Conservation (phyloP, 139 green algal genomes). For the Gonium pectorale region DNA sequence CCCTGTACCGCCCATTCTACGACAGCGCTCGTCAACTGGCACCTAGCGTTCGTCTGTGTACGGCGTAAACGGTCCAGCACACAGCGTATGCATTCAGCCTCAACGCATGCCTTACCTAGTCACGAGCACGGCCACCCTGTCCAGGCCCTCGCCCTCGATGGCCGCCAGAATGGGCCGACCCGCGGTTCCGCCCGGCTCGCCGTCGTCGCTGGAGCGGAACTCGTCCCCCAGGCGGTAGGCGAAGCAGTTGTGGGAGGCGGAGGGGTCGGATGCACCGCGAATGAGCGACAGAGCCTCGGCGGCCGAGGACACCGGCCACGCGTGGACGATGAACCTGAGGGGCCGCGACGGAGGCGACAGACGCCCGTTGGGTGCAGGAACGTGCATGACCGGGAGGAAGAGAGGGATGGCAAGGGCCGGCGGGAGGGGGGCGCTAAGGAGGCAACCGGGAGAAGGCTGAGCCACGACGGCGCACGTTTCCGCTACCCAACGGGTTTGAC, state of each 20-base stretch:
- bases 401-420: too few relatives aligned
- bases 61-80: too few relatives aligned
- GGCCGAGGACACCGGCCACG: conserved; percentile 68
- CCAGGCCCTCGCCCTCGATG: conserved; percentile 81
- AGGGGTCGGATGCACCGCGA: conserved; percentile 47
- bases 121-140: conserved; percentile 82
- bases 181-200: conserved; percentile 87
- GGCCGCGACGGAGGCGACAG: too few relatives aligned
- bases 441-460: too few relatives aligned
- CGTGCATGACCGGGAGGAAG: too few relatives aligned
- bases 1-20: too few relatives aligned
- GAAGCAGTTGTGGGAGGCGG: conserved; percentile 88
- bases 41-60: too few relatives aligned
- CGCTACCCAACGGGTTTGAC: too few relatives aligned
- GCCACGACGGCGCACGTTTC: too few relatives aligned
- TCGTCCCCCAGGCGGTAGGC: conserved; percentile 63
- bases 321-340: conserved; percentile 79
- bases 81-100: conserved; percentile 22
- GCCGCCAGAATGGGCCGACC: conserved; percentile 86
- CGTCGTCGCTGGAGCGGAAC: conserved; percentile 84
- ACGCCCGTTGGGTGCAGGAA: too few relatives aligned
- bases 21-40: too few relatives aligned
- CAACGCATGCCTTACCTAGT: conserved; percentile 66
- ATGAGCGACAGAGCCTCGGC: conserved; percentile 71
- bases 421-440: too few relatives aligned